phyloP scores from a whole-genome alignment of 2,329 filamentous ascomycete genomes.

The Dothiorella sarmentorum region DNA sequence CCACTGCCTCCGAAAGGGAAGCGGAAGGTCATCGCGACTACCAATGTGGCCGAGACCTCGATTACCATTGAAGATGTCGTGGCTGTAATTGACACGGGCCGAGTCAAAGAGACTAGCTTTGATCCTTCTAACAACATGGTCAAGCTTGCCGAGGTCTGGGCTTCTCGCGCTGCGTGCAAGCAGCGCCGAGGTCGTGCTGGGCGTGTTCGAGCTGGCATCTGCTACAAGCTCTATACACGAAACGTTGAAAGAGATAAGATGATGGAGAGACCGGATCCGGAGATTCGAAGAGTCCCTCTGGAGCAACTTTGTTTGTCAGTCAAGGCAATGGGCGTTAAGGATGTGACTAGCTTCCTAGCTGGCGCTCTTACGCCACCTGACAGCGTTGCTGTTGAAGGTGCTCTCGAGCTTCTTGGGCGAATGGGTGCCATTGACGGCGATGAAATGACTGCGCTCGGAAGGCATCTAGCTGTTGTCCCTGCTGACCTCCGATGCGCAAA shows the following conservation, averaged over 20 bases:
- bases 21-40: constrained; percentile 89
- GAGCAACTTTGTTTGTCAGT: constrained; percentile 95
- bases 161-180: constrained; percentile 88
- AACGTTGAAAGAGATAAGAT: constrained; percentile 78
- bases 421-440: constrained; percentile 88
- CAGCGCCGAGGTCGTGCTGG: constrained; percentile 91
- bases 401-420: constrained; percentile 70
- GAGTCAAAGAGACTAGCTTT: constrained; percentile 95
- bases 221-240: constrained; percentile 92
- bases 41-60: constrained; percentile 96
- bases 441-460: constrained; percentile 83
- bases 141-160: constrained; percentile 91
- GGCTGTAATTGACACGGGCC: constrained; percentile 89
- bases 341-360: constrained; percentile 76
- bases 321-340: constrained; percentile 85
- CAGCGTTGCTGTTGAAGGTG: constrained; percentile 78
- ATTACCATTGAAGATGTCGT: constrained; percentile 98
- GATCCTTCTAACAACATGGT: constrained; percentile 92
- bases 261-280: constrained; percentile 83
- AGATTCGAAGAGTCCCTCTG: constrained; percentile 87
- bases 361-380: constrained; percentile 88
- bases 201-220: constrained; percentile 83
- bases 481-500: constrained; percentile 91
- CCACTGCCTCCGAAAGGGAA: constrained; percentile 70
- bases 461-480: constrained; percentile 91